Conservation (phyloP, 306 rosid genomes). For the Carpinus viminea region DNA sequence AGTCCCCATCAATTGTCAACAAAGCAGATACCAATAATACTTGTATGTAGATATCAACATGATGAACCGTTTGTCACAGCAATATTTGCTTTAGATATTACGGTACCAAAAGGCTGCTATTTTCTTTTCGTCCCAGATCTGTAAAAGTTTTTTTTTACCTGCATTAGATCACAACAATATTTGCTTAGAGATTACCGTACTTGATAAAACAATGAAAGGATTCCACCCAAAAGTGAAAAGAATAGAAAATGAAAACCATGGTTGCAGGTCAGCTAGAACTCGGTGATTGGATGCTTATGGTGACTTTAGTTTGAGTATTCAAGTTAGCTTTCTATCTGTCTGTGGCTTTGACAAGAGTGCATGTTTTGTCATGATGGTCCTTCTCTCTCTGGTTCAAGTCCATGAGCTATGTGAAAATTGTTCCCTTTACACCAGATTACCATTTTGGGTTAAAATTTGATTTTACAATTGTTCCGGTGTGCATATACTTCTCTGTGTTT, state of each 20-base stretch:
- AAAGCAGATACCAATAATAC: too few species aligned
- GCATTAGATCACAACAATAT: not conserved
- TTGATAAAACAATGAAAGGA: not conserved
- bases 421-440: not conserved
- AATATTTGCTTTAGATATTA: too few species aligned
- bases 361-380: not conserved
- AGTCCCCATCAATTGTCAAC: too few species aligned
- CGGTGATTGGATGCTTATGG: not conserved
- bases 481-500: conserved; percentile 1
- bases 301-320: not conserved
- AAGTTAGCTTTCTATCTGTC: not conserved
- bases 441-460: not conserved
- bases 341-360: not conserved
- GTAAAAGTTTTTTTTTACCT: not conserved
- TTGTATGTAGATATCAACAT: too few species aligned
- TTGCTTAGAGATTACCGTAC: not conserved
- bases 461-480: not conserved
- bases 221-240: not conserved
- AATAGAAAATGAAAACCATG: not conserved
- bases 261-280: not conserved
- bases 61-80: too few species aligned
- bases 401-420: not conserved
- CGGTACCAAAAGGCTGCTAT: too few species aligned
- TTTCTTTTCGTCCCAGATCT: not conserved
- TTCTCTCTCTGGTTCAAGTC: not conserved